phyloP scores from a whole-genome alignment of 202 grass and related monocot genomes.

The Zizania palustris region DNA sequence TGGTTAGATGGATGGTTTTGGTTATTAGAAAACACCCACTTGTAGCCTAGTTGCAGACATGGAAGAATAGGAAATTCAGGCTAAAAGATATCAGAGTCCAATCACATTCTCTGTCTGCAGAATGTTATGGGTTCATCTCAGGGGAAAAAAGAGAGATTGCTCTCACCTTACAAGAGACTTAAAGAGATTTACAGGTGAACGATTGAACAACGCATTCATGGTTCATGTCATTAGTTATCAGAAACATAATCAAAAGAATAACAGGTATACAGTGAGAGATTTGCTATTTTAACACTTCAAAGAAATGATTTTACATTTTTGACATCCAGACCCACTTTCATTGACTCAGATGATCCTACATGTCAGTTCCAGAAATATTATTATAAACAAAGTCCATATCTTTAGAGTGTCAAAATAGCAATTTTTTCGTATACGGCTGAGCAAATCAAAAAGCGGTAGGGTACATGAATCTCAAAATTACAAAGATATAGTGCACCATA shows the following conservation, averaged over 20 bases:
- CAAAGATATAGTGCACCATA: not conserved
- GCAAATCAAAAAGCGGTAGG: not conserved
- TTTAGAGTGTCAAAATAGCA: too few species aligned
- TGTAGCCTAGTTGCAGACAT: not conserved
- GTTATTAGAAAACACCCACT: not conserved
- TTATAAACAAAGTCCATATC: too few species aligned
- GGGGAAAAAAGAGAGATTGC: too few species aligned
- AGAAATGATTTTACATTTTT: too few species aligned
- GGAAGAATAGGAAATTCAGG: not conserved
- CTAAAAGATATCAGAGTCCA: not conserved
- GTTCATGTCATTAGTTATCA: not conserved
- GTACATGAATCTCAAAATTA: not conserved
- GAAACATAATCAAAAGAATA: not conserved
- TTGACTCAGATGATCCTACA: too few species aligned
- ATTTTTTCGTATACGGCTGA: too few species aligned
- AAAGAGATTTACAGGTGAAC: constrained; percentile 21
- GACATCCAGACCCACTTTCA: too few species aligned
- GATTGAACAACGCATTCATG: not conserved
- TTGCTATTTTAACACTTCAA: too few species aligned
- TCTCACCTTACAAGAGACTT: not conserved
- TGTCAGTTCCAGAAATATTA: too few species aligned
- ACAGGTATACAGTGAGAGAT: too few species aligned
- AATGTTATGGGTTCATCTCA: not conserved
- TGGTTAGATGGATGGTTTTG: not conserved
- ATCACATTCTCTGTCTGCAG: not conserved